phyloP scores from a whole-genome alignment of 768 basidiomycete genomes.

The Panus rudis region DNA sequence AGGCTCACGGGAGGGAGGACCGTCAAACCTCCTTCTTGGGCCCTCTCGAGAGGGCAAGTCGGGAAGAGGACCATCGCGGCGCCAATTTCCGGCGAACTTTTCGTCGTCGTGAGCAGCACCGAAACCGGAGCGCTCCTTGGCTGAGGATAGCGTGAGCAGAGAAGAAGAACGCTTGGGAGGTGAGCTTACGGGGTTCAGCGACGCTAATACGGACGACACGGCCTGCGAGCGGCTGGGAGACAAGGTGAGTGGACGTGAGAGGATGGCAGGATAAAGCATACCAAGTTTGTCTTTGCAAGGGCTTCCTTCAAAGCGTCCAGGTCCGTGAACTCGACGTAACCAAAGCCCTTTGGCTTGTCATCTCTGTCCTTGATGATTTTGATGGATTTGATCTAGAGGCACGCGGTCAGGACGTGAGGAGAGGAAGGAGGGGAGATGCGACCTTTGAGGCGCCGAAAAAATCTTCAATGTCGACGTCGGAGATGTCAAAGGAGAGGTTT shows the following conservation, averaged over 20 bases:
- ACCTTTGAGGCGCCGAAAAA: conserved; percentile 73
- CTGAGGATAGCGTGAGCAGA: conserved; percentile 31
- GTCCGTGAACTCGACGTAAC: conserved; percentile 92
- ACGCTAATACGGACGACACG: conserved; percentile 86
- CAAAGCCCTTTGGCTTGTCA: conserved; percentile 96
- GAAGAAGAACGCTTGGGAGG: conserved; percentile 3
- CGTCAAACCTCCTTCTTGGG: conserved; percentile 64
- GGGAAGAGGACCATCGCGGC: conserved; percentile 82
- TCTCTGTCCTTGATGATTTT: conserved; percentile 93
- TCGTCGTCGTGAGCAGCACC: conserved; percentile 54
- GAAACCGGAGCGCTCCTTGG: conserved; percentile 66
- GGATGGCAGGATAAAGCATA: conserved; percentile 30
- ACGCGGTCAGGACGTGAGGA: no score
- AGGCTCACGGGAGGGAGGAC: conserved; percentile 37
- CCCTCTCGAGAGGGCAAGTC: conserved; percentile 55
- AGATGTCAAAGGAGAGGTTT: conserved; percentile 90
- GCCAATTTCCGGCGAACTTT: conserved; percentile 82
- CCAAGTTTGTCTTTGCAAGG: conserved; percentile 61
- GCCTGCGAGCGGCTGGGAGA: conserved; percentile 57
- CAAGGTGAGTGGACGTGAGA: conserved; percentile 1
- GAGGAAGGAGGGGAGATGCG: conserved; percentile 12
- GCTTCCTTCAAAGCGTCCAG: conserved; percentile 83
- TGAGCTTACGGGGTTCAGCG: conserved; percentile 84
- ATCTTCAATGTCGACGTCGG: conserved; percentile 70
- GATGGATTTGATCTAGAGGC: conserved; percentile 71